Conservation (phyloP, 2,329 filamentous ascomycete species). For the Zalaria sp. region DNA sequence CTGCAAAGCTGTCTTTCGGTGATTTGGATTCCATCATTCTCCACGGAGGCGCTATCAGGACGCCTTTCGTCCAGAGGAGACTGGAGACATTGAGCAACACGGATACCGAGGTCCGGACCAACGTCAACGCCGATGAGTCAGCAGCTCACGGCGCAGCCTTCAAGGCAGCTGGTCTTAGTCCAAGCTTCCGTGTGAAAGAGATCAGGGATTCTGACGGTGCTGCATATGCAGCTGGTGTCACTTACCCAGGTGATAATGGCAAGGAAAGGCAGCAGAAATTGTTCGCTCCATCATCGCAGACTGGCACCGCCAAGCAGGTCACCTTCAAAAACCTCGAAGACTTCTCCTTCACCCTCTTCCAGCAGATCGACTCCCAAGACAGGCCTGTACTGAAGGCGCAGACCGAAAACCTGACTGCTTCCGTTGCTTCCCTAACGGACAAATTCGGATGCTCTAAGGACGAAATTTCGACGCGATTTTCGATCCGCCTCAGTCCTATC, state of each 20-base stretch:
- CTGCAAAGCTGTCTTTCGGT: constrained; percentile 55
- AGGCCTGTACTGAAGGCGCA: constrained; percentile 51
- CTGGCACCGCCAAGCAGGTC: constrained; percentile 70
- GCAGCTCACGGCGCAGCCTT: constrained; percentile 94
- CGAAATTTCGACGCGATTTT: constrained; percentile 69
- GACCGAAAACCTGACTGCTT: constrained; percentile 75
- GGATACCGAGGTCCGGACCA: constrained; percentile 70
- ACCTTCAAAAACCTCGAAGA: constrained; percentile 72
- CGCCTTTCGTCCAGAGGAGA: constrained; percentile 84
- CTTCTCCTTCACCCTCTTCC: constrained; percentile 66
- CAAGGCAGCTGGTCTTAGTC: constrained; percentile 80
- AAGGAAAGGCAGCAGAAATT: constrained; percentile 66
- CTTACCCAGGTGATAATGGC: constrained; percentile 52
- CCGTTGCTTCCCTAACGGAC: constrained; percentile 63
- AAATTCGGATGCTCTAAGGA: constrained; percentile 62
- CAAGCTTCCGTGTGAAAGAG: constrained; percentile 95
- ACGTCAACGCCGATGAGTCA: constrained; percentile 93
- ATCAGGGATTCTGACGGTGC: constrained; percentile 71
- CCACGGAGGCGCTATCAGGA: constrained; percentile 78
- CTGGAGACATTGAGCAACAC: constrained; percentile 63
- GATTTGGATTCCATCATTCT: constrained; percentile 86
- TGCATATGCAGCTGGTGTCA: constrained; percentile 59
- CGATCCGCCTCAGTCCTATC: constrained; percentile 54
- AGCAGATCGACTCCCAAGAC: constrained; percentile 48
- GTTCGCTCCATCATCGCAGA: constrained; percentile 62